These are phyloP conservation scores for Asterochloris erici DNA, from an alignment of 139 green algal genomes.

Conservation along the genomic window DNA sequence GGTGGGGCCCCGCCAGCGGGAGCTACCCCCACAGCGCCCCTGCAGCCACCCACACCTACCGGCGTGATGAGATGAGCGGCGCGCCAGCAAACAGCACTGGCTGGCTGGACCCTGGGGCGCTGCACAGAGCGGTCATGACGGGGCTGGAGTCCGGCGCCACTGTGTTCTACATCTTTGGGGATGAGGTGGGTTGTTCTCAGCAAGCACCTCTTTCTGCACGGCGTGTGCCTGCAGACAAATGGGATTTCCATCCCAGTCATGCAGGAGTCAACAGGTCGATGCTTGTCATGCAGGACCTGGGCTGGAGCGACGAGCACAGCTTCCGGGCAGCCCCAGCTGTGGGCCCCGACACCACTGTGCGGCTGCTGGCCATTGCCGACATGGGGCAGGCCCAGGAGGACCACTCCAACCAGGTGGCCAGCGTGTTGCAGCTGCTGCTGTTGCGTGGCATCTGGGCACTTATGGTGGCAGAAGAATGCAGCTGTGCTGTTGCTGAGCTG, in stretches of 20 bases:
- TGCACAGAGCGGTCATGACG: constrained; percentile 51
- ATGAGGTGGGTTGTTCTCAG: constrained; percentile 33
- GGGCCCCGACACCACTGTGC: constrained; percentile 30
- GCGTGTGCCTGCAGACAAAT: background rate
- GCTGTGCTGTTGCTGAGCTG: background rate
- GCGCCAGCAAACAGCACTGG: constrained; percentile 44
- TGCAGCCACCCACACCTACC: constrained; percentile 43
- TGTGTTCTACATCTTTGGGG: constrained; percentile 66
- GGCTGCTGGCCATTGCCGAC: constrained; percentile 54
- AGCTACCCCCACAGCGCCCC: constrained; percentile 8
- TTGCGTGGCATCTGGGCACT: background rate
- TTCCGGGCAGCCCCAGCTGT: constrained; percentile 41
- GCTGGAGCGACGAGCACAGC: constrained; percentile 42
- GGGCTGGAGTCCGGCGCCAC: constrained; percentile 39
- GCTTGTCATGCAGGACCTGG: constrained; percentile 23
- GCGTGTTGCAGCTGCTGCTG: background rate
- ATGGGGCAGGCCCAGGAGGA: constrained; percentile 44
- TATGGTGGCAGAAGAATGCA: background rate
- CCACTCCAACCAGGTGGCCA: constrained; percentile 8
- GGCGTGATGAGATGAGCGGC: constrained; percentile 1
- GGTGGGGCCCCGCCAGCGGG: constrained; percentile 36
- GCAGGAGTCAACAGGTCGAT: background rate
- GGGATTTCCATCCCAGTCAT: background rate
- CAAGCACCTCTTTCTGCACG: background rate
- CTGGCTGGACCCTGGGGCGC: constrained; percentile 53